These are phyloP conservation scores for Rubroboletus pulcherrimus DNA, from an alignment of 768 basidiomycete genomes.

Conservation along the genomic window DNA sequence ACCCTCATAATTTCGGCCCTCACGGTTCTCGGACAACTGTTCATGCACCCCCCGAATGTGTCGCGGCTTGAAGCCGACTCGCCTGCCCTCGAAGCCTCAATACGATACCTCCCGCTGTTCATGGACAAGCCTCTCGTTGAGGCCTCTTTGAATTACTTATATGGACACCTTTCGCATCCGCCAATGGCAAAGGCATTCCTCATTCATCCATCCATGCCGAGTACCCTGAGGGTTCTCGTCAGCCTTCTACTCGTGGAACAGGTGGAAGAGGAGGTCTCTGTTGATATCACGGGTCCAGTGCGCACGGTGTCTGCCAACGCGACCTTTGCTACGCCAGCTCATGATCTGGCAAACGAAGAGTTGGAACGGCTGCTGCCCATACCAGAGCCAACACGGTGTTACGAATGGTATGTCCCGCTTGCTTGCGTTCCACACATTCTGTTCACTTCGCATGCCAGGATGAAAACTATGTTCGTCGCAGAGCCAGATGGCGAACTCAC, in stretches of 20 bases:
- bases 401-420: slow-evolving; percentile 60
- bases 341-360: slow-evolving; percentile 71
- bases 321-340: slow-evolving; percentile 46
- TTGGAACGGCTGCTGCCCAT: slow-evolving; percentile 52
- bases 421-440: not conserved
- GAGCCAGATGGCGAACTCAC: slow-evolving; percentile 78
- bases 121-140: slow-evolving; percentile 67
- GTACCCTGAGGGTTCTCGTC: slow-evolving; percentile 63
- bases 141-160: slow-evolving; percentile 69
- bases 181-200: slow-evolving; percentile 77
- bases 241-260: slow-evolving; percentile 69
- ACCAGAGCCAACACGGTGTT: slow-evolving; percentile 76
- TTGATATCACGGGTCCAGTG: slow-evolving; percentile 59
- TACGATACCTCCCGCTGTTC: slow-evolving; percentile 72
- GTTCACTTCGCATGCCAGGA: slow-evolving; percentile 51
- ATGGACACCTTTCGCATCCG: slow-evolving; percentile 69
- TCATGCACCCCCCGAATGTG: slow-evolving; percentile 58
- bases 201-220: slow-evolving; percentile 65
- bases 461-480: slow-evolving; percentile 82
- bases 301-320: slow-evolving; percentile 56
- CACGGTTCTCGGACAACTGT: slow-evolving; percentile 54
- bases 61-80: slow-evolving; percentile 52
- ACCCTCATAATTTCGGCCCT: slow-evolving; percentile 69
- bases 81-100: slow-evolving; percentile 55
- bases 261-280: slow-evolving; percentile 58